Percentiles rank a stretch among this genome's conserved stretches.
Evolutionary conservation across 768 basidiomycete genomes (phyloP).

Genomic region (Cystofilobasidium ferigula): DNA sequence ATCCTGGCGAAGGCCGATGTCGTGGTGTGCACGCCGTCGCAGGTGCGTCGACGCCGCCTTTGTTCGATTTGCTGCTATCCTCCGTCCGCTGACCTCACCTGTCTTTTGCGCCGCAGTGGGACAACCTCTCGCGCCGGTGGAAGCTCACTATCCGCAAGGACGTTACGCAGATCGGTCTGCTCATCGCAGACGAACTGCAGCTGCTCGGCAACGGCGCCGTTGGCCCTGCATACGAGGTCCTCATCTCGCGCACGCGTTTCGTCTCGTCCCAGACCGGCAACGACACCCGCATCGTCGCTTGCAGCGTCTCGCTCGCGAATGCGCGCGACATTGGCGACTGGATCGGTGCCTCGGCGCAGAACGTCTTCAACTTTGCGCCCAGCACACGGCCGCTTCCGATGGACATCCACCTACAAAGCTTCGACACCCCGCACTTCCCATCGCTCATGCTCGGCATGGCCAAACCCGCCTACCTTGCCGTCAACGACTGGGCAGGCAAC

Average conservation of each 20-base stretch:
- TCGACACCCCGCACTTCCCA: conserved; percentile 93
- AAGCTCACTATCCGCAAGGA: conserved; percentile 73
- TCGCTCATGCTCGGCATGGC: conserved; percentile 99
- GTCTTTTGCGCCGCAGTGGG: conserved; percentile 64
- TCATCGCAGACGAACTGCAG: conserved; percentile 93
- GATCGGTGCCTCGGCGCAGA: conserved; percentile 88
- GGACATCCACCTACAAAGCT: conserved; percentile 94
- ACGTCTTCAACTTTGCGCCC: conserved; percentile 95
- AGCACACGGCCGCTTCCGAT: conserved; percentile 93
- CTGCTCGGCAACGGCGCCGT: conserved; percentile 80
- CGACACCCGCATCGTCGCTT: conserved; percentile 87
- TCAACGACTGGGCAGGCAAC: conserved; percentile 70
- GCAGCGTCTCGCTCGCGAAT: conserved; percentile 88
- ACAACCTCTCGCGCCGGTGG: conserved; percentile 86
- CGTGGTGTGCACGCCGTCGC: conserved; percentile 83
- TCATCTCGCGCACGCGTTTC: conserved; percentile 92
- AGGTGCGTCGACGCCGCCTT: conserved; percentile 45
- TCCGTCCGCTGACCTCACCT: background rate
- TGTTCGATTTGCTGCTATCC: background rate
- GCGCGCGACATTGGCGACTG: conserved; percentile 93
- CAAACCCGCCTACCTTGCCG: conserved; percentile 89
- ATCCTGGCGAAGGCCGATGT: conserved; percentile 79
- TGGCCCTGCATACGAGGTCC: conserved; percentile 90
- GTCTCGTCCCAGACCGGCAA: conserved; percentile 81
- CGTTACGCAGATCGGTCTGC: conserved; percentile 78